Evolutionary conservation across 805 yeast genomes (phyloP).

Genomic region (Metschnikowia peoriensis): DNA sequence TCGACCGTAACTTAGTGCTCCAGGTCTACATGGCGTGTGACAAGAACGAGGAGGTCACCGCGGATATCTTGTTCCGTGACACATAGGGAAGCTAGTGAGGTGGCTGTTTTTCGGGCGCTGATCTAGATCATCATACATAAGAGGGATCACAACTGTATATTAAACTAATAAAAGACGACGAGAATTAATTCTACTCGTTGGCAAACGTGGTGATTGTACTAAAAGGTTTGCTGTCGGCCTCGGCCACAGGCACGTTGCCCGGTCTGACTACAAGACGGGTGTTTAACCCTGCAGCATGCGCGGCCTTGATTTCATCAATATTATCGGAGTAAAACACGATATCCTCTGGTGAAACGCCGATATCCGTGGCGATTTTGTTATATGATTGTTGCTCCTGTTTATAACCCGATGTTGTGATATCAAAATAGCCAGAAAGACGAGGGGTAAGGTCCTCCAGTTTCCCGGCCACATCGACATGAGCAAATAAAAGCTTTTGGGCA

Average conservation of each 20-base stretch:
- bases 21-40: constrained; percentile 98
- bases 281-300: constrained; percentile 59
- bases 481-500: constrained; percentile 80
- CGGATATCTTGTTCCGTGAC: constrained; percentile 75
- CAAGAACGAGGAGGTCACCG: constrained; percentile 94
- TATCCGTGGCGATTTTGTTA: constrained; percentile 45
- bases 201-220: constrained; percentile 9
- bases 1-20: constrained; percentile 80
- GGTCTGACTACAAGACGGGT: constrained; percentile 64
- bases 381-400: constrained; percentile 63
- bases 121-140: constrained; percentile 9
- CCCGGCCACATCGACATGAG: constrained; percentile 47
- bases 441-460: constrained; percentile 51
- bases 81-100: neutral
- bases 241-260: constrained; percentile 60
- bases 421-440: constrained; percentile 67
- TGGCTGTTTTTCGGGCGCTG: too few relatives aligned
- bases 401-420: constrained; percentile 79
- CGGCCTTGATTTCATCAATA: constrained; percentile 73
- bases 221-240: constrained; percentile 26
- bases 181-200: neutral
- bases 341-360: constrained; percentile 31
- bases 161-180: neutral
- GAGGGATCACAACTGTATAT: neutral
- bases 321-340: constrained; percentile 80